phyloP scores from a whole-genome alignment of 352 stramenopile genomes.

The Pythium myriotylum region DNA sequence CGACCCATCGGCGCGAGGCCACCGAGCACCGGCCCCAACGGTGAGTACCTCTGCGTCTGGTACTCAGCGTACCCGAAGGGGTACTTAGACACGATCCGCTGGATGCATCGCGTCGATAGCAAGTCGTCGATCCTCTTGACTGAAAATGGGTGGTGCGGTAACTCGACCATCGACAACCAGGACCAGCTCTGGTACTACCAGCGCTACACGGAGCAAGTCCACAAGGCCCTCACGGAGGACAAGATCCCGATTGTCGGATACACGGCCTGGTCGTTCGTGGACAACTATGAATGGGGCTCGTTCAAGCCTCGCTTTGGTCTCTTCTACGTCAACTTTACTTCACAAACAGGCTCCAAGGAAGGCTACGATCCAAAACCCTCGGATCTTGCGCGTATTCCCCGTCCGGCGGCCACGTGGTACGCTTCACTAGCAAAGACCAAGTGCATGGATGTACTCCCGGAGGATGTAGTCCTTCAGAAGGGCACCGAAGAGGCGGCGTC shows the following conservation, averaged over 20 bases:
- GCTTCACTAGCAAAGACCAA: slow-evolving; percentile 50
- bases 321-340: slow-evolving; percentile 64
- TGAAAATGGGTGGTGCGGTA: slow-evolving; percentile 69
- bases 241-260: slow-evolving; percentile 88
- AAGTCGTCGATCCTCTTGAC: slow-evolving; percentile 51
- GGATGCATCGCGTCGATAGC: slow-evolving; percentile 44
- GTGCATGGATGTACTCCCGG: slow-evolving; percentile 41
- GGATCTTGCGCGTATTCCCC: slow-evolving; percentile 42
- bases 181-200: slow-evolving; percentile 76
- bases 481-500: too few species aligned
- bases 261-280: slow-evolving; percentile 92
- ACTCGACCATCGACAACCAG: slow-evolving; percentile 51
- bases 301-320: slow-evolving; percentile 64
- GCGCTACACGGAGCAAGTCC: slow-evolving; percentile 55
- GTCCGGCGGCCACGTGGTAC: slow-evolving; percentile 65
- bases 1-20: slow-evolving; percentile 57
- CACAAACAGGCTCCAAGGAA: slow-evolving; percentile 37
- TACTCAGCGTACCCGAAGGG: slow-evolving; percentile 53
- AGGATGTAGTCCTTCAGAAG: neutral
- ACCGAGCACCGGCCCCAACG: slow-evolving; percentile 37
- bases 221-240: slow-evolving; percentile 53
- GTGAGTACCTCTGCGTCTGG: slow-evolving; percentile 40
- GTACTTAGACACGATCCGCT: slow-evolving; percentile 59
- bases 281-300: slow-evolving; percentile 95
- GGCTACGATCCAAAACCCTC: slow-evolving; percentile 25